These are phyloP conservation scores for Piloderma croceum DNA, from an alignment of 768 basidiomycete genomes.

Conservation along the genomic window DNA sequence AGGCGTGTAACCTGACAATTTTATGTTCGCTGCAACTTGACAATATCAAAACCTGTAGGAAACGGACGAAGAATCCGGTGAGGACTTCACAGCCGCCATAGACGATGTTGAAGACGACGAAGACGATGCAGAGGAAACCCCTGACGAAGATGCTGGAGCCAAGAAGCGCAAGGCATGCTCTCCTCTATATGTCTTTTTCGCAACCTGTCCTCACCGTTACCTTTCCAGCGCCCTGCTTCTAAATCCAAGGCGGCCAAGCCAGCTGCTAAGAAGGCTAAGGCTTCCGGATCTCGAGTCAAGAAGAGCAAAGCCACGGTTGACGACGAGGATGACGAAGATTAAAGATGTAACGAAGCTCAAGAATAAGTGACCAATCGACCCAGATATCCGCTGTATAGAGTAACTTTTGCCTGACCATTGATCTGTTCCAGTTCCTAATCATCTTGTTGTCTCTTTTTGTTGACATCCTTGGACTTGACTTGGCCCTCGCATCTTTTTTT, in stretches of 20 bases:
- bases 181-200: neutral
- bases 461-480: neutral
- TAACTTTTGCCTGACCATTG: neutral
- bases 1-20: slow-evolving; percentile 5
- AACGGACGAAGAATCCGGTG: slow-evolving; percentile 38
- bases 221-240: slow-evolving; percentile 34
- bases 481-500: neutral
- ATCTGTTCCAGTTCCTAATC: neutral
- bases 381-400: neutral
- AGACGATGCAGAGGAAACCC: slow-evolving; percentile 44
- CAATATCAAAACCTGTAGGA: slow-evolving; percentile 11
- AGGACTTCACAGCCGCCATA: slow-evolving; percentile 42
- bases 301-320: slow-evolving; percentile 44
- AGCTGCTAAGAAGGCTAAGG: slow-evolving; percentile 33
- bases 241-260: slow-evolving; percentile 40
- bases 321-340: slow-evolving; percentile 36
- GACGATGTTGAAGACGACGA: slow-evolving; percentile 39
- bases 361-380: neutral
- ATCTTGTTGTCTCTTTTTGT: neutral
- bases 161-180: slow-evolving; percentile 70
- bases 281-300: slow-evolving; percentile 25
- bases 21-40: too few relatives aligned
- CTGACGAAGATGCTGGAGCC: slow-evolving; percentile 29
- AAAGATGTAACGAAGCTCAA: neutral
- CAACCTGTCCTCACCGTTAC: slow-evolving; percentile 5